These are phyloP conservation scores for Suillus clintonianus DNA, from an alignment of 768 basidiomycete genomes.

Conservation along the genomic window DNA sequence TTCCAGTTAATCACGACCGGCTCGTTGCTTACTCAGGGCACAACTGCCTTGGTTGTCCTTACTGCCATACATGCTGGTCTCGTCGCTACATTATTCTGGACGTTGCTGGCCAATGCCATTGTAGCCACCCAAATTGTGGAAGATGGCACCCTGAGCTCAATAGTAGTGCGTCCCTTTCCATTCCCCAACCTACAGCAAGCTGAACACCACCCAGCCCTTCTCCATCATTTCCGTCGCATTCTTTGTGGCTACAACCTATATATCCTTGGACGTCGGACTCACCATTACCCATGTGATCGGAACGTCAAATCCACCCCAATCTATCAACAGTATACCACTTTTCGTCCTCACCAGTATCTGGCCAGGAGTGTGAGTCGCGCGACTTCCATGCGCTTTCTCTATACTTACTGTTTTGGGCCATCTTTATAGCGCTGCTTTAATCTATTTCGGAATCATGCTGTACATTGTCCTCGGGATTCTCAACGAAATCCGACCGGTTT, in stretches of 20 bases:
- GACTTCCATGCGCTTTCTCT: background rate
- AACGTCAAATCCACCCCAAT: constrained; percentile 54
- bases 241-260: constrained; percentile 76
- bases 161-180: constrained; percentile 51
- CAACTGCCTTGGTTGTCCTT: constrained; percentile 65
- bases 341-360: constrained; percentile 82
- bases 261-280: constrained; percentile 80
- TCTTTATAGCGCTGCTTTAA: constrained; percentile 53
- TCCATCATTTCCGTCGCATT: constrained; percentile 54
- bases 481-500: constrained; percentile 77
- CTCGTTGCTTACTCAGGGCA: constrained; percentile 76
- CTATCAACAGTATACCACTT: constrained; percentile 68
- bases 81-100: constrained; percentile 80
- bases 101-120: constrained; percentile 71
- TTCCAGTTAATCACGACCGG: constrained; percentile 84
- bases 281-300: constrained; percentile 64
- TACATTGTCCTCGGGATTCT: constrained; percentile 79
- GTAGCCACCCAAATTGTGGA: constrained; percentile 91
- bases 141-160: constrained; percentile 76
- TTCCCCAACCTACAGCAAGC: constrained; percentile 1
- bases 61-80: constrained; percentile 80
- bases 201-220: constrained; percentile 53
- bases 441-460: constrained; percentile 76
- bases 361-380: constrained; percentile 66
- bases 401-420: constrained; percentile 4